Base-by-base conservation (phyloP, 805 yeast species). In the Kuraishia floccosa region DNA sequence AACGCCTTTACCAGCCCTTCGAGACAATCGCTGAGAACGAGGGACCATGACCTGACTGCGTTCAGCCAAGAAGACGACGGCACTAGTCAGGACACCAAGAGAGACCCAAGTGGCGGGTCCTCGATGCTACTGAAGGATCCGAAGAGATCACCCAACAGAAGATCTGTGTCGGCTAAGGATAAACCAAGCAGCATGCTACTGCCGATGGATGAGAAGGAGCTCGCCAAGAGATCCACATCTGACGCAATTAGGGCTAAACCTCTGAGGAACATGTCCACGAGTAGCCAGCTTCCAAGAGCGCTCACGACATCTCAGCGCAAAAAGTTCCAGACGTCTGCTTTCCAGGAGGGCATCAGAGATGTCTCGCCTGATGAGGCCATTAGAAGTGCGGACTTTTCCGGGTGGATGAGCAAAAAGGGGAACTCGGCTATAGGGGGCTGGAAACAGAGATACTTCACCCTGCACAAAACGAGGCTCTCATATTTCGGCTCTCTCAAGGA, bases 361-460 rank as follows among this genome's bases (percentile, higher is more conserved):
- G 65, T 83, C 11, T 65, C 80, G 0, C 94, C 96, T 0, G 74
- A 71, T 37, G 81, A 83, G 27, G 79, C 97, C 0, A 71, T 81
- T 29, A 72, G 72, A 41, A 60, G 78, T 5, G 84, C 96, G 0
- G 80, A 68, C 33, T 73, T 64, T 43, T 75, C 84, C 30, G 99
- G 99, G 2, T 91, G 96, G 95, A 84, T 91, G 95, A 74, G 86
- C 32, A 91, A 91, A 54, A 76, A 82, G 40, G 94, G 95, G 16
- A 82, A 79, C 35, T 68, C 78, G 35, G 72, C 93, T 4, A 72
- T 81, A 44, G 84, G 87, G n/a, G 72, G 85, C 12, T 91, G 98
- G 97, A 80, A 87, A 44, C 77, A 78, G 34, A 69, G 98, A 31
- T 77, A 65, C 45, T 87, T 87, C 49, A 76, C 89, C 0, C 61